phyloP scores from a whole-genome alignment of 1,139 yeast species.

The Kluyveromyces marxianus region DNA sequence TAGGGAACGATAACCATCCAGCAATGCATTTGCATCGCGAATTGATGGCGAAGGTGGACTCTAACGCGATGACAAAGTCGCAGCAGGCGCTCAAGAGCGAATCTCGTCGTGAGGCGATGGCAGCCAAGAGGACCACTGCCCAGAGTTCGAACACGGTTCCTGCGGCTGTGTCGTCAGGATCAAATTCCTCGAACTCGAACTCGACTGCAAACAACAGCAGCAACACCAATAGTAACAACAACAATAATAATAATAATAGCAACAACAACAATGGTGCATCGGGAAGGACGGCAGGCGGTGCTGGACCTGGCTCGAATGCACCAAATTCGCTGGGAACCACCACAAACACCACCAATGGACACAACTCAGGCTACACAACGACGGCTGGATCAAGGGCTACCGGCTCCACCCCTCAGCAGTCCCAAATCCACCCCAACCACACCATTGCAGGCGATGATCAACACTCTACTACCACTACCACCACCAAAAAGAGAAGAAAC shows the following conservation, averaged over 20 bases:
- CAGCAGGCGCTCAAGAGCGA: slow-evolving; percentile 72
- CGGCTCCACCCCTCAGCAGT: not conserved
- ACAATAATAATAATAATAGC: too few species aligned
- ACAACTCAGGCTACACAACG: too few species aligned
- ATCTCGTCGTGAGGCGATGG: slow-evolving; percentile 84
- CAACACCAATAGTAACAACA: too few species aligned
- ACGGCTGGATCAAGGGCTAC: slow-evolving; percentile 5
- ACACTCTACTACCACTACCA: not conserved
- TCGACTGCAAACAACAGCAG: too few species aligned
- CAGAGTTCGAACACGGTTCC: slow-evolving; percentile 19
- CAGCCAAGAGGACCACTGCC: slow-evolving; percentile 63
- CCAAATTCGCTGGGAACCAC: too few species aligned
- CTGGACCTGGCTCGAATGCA: too few species aligned
- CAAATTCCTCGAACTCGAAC: not conserved
- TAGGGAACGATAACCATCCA: slow-evolving; percentile 80
- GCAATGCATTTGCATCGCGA: slow-evolving; percentile 46
- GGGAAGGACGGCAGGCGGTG: too few species aligned
- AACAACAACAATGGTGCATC: too few species aligned
- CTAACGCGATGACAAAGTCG: slow-evolving; percentile 36
- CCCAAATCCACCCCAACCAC: not conserved
- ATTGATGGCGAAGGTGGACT: slow-evolving; percentile 28
- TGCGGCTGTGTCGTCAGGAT: slow-evolving; percentile 16
- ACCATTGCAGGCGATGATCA: not conserved
- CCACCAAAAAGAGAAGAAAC: not conserved
- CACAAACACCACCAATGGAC: too few species aligned